phyloP scores from a whole-genome alignment of 2,329 filamentous ascomycete genomes.

The Stemphylium lycopersici region DNA sequence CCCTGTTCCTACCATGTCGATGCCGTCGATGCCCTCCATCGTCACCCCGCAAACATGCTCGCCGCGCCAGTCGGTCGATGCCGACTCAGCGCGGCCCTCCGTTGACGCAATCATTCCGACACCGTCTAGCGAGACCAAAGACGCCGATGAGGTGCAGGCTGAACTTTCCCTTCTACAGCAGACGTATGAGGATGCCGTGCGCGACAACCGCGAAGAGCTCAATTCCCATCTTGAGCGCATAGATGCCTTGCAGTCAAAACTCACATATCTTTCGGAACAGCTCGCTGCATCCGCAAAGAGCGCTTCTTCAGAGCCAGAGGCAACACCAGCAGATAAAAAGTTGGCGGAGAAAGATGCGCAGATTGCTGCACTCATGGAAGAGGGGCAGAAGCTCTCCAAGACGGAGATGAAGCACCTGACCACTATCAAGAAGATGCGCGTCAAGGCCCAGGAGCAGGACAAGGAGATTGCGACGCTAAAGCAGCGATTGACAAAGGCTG shows the following conservation, averaged over 20 bases:
- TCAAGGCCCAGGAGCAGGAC: conserved; percentile 58
- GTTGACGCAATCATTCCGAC: conserved; percentile 33
- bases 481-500: conserved; percentile 67
- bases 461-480: conserved; percentile 60
- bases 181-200: conserved; percentile 58
- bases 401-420: conserved; percentile 84
- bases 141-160: conserved; percentile 48
- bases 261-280: conserved; percentile 85
- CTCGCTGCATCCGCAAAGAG: conserved; percentile 77
- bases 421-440: conserved; percentile 78
- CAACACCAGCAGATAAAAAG: conserved; percentile 67
- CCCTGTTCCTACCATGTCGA: conserved; percentile 36
- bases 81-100: conserved; percentile 38
- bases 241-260: conserved; percentile 87
- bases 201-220: conserved; percentile 78
- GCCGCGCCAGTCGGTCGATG: conserved; percentile 44
- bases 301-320: conserved; percentile 56
- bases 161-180: conserved; percentile 57
- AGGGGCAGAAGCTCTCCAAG: conserved; percentile 86
- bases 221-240: conserved; percentile 86
- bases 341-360: conserved; percentile 88
- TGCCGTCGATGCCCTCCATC: conserved; percentile 42
- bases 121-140: conserved; percentile 42
- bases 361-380: conserved; percentile 87
- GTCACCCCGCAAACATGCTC: conserved; percentile 35